phyloP scores from a whole-genome alignment of 805 yeast genomes.

The Candida michaelii region DNA sequence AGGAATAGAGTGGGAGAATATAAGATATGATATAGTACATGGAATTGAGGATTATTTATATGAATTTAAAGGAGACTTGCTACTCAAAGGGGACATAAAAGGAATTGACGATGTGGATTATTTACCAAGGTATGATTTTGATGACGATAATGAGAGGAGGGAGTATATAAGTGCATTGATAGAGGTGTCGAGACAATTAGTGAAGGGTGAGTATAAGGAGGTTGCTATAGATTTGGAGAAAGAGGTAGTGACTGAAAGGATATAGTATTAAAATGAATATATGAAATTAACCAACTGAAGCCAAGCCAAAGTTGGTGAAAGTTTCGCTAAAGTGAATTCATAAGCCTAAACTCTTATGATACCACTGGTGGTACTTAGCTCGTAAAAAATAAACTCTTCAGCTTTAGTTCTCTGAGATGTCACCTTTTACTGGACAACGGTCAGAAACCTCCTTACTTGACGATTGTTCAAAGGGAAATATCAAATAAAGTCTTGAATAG shows the following conservation, averaged over 20 bases:
- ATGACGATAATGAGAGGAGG: slow-evolving; percentile 31
- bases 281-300: no score
- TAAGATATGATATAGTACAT: slow-evolving; percentile 34
- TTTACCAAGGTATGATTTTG: slow-evolving; percentile 33
- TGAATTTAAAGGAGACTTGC: slow-evolving; percentile 30
- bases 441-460: no score
- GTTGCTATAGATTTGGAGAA: slow-evolving; percentile 28
- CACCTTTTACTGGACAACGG: no score
- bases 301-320: no score
- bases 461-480: no score
- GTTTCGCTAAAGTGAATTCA: no score
- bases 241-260: slow-evolving; percentile 9
- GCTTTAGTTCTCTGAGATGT: no score
- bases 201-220: slow-evolving; percentile 9
- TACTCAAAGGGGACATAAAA: not conserved
- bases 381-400: no score
- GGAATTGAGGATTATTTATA: slow-evolving; percentile 39
- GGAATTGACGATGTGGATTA: not conserved
- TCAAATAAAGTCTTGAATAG: slow-evolving; percentile 23
- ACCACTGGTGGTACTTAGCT: no score
- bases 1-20: slow-evolving; percentile 45
- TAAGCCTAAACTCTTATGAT: no score
- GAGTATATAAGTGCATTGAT: slow-evolving; percentile 16
- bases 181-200: slow-evolving; percentile 7
- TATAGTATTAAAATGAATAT: no score